Percentiles rank a stretch among this genome's conserved stretches.
Conservation (phyloP, 805 yeast species). For the Danielozyma ontarioensis region DNA sequence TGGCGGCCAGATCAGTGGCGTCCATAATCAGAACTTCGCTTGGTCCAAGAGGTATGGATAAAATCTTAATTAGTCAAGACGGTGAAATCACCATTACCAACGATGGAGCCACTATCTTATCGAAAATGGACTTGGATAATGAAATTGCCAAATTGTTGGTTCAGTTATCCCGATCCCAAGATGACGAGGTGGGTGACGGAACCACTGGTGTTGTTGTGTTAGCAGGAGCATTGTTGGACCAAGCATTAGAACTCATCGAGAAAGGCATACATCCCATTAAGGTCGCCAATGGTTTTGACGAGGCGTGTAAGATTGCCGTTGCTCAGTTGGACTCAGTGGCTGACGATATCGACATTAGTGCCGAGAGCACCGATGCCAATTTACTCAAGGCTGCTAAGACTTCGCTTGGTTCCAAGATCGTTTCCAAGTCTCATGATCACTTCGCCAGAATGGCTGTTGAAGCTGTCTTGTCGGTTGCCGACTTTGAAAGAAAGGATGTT, state of each 20-base stretch:
- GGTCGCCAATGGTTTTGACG: conserved; percentile 95
- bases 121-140: conserved; percentile 93
- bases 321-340: conserved; percentile 69
- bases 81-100: conserved; percentile 98
- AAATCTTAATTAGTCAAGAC: conserved; percentile 90
- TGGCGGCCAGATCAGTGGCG: conserved; percentile 93
- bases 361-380: conserved; percentile 47
- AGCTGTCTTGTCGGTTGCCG: conserved; percentile 89
- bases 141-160: conserved; percentile 95
- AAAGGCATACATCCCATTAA: conserved; percentile 97
- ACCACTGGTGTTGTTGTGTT: conserved; percentile 98
- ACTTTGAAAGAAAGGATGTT: conserved; percentile 86
- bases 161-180: conserved; percentile 90
- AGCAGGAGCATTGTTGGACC: conserved; percentile 91
- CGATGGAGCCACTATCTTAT: conserved; percentile 95
- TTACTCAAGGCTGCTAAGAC: conserved; percentile 90
- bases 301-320: conserved; percentile 90
- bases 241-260: conserved; percentile 89
- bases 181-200: conserved; percentile 98
- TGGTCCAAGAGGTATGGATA: conserved; percentile 98
- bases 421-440: conserved; percentile 86
- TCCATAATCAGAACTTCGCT: conserved; percentile 86
- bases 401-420: conserved; percentile 91
- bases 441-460: conserved; percentile 98
- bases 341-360: conserved; percentile 52